Evolutionary conservation across 2,329 filamentous ascomycete species (phyloP).

Genomic region (Akanthomyces lecanii): DNA sequence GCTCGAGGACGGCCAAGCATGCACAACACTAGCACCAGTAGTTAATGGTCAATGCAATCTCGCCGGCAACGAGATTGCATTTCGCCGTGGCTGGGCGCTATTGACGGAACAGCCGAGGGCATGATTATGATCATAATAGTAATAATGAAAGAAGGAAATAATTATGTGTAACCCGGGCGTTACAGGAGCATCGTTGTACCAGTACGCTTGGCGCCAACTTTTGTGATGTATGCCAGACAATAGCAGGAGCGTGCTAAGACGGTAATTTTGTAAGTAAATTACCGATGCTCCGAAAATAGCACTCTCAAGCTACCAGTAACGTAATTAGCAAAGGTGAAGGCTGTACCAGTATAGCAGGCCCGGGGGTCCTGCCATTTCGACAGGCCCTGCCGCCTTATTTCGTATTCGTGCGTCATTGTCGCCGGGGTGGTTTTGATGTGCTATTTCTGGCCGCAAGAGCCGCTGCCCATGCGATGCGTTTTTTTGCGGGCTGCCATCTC

Average conservation of each 20-base stretch:
- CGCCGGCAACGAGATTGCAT: not conserved
- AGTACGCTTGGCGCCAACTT: too few relatives aligned
- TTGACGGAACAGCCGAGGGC: not conserved
- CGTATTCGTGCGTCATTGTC: slow-evolving; percentile 1
- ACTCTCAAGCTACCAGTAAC: too few relatives aligned
- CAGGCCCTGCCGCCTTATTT: not conserved
- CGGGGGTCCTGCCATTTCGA: not conserved
- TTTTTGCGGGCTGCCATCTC: slow-evolving; percentile 1
- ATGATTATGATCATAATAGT: not conserved
- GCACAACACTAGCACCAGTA: not conserved
- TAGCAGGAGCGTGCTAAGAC: not conserved
- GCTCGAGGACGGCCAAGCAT: not conserved
- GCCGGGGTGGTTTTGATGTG: not conserved
- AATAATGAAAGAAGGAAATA: not conserved
- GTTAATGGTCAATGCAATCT: not conserved
- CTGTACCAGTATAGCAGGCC: too few relatives aligned
- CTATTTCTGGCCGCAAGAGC: not conserved
- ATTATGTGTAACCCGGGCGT: not conserved
- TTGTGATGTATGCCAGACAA: not conserved
- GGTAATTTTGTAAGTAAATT: not conserved
- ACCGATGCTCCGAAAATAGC: not conserved
- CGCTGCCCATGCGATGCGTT: not conserved
- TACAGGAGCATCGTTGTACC: not conserved
- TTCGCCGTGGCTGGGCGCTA: not conserved
- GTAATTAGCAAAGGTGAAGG: too few relatives aligned